phyloP scores from a whole-genome alignment of 2,329 filamentous ascomycete species.

The Xylariales sp. region DNA sequence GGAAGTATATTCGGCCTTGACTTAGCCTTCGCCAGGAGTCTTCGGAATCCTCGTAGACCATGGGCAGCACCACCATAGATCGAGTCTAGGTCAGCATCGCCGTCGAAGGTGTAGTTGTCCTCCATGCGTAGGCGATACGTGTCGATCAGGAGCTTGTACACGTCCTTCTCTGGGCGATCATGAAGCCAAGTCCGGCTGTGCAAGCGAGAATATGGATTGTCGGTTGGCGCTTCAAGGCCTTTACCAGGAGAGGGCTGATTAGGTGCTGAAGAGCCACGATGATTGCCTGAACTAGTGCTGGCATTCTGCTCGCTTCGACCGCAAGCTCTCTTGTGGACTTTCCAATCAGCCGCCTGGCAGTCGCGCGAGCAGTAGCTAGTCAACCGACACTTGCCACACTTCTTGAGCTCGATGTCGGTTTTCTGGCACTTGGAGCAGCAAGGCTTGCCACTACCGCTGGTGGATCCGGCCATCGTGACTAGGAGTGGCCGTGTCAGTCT shows the following conservation, averaged over 20 bases:
- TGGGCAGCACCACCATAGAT: slow-evolving; percentile 22
- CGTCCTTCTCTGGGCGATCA: slow-evolving; percentile 36
- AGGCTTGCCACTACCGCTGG: too few relatives aligned
- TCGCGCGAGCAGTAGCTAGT: slow-evolving; percentile 16
- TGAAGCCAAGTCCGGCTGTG: slow-evolving; percentile 37
- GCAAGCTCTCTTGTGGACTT: slow-evolving; percentile 16
- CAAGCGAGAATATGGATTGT: slow-evolving; percentile 36
- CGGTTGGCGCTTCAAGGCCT: slow-evolving; percentile 24
- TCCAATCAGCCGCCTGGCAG: slow-evolving; percentile 18
- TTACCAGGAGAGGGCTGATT: slow-evolving; percentile 13
- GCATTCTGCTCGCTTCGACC: slow-evolving; percentile 6
- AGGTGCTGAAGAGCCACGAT: too few relatives aligned
- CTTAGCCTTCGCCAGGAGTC: slow-evolving; percentile 30
- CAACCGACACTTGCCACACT: slow-evolving; percentile 14
- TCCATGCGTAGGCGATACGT: slow-evolving; percentile 42
- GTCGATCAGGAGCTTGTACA: slow-evolving; percentile 43
- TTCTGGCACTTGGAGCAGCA: slow-evolving; percentile 16
- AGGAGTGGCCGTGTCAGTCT: too few relatives aligned
- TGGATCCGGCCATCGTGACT: too few relatives aligned
- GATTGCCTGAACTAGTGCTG: too few relatives aligned
- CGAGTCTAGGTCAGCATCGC: slow-evolving; percentile 21
- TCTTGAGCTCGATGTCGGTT: slow-evolving; percentile 12
- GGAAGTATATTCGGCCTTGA: slow-evolving; percentile 31
- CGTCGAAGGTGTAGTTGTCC: slow-evolving; percentile 28
- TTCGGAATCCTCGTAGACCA: slow-evolving; percentile 28